Percentiles rank a stretch among this genome's conserved stretches.
Conservation (phyloP, 805 yeast species). For the Schizosaccharomyces osmophilus region DNA sequence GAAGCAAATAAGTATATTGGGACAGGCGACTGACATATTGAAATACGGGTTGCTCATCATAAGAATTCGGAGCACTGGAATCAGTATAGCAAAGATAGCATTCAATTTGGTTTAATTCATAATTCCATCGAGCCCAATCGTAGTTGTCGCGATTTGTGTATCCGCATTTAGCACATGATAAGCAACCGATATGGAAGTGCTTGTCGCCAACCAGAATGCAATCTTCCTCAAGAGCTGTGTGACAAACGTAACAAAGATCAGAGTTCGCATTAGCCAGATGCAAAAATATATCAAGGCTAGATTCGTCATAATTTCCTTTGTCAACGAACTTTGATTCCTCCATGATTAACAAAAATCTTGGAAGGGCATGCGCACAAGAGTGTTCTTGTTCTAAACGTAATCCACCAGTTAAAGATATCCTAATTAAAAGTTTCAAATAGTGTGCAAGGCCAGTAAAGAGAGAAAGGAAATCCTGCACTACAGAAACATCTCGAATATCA, state of each 20-base stretch:
- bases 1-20: slow-evolving; percentile 50
- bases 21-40: slow-evolving; percentile 34
- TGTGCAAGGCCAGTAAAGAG: slow-evolving; percentile 83
- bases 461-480: slow-evolving; percentile 28
- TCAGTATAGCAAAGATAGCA: slow-evolving; percentile 41
- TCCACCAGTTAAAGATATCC: slow-evolving; percentile 58
- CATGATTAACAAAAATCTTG: slow-evolving; percentile 25
- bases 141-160: slow-evolving; percentile 19
- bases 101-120: slow-evolving; percentile 17
- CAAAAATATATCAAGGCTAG: neutral
- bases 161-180: slow-evolving; percentile 37
- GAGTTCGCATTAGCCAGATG: slow-evolving; percentile 11
- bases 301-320: slow-evolving; percentile 8
- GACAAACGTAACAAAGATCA: slow-evolving; percentile 52
- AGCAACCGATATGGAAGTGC: slow-evolving; percentile 69
- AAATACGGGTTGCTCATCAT: neutral
- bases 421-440: slow-evolving; percentile 58
- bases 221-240: slow-evolving; percentile 58
- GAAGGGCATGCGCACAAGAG: slow-evolving; percentile 35
- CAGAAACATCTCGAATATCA: slow-evolving; percentile 9
- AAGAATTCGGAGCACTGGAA: slow-evolving; percentile 21
- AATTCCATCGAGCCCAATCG: slow-evolving; percentile 18
- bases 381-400: slow-evolving; percentile 32
- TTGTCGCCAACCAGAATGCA: slow-evolving; percentile 34
- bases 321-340: slow-evolving; percentile 2